Conservation (phyloP, 1,139 yeast genomes). For the Komagataea norvegica region DNA sequence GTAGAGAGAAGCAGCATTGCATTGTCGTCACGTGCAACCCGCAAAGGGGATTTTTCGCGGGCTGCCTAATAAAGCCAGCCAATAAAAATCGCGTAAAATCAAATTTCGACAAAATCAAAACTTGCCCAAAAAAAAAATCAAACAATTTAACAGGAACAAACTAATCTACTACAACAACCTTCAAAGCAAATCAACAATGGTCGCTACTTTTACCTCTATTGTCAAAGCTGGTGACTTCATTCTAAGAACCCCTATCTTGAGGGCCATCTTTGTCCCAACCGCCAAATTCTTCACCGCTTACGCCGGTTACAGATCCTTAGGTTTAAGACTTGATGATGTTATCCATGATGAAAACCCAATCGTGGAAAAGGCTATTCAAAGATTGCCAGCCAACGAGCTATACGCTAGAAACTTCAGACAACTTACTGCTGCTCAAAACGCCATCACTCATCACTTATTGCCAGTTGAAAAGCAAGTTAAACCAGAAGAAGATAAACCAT, state of each 20-base stretch:
- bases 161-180: no score
- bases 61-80: no score
- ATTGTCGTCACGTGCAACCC: conserved; percentile 2
- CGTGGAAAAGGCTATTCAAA: conserved; percentile 79
- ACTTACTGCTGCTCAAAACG: conserved; percentile 84
- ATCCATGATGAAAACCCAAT: conserved; percentile 82
- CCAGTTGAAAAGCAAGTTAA: conserved; percentile 76
- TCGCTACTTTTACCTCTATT: conserved; percentile 64
- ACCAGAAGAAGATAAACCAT: conserved; percentile 80
- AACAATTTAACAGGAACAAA: neutral
- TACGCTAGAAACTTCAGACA: conserved; percentile 92
- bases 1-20: no score
- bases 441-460: conserved; percentile 78
- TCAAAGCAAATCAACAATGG: conserved; percentile 3
- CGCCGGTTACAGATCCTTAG: conserved; percentile 92
- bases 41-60: conserved; percentile 4
- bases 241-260: conserved; percentile 72
- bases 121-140: conserved; percentile 1
- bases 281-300: conserved; percentile 68
- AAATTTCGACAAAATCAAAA: conserved; percentile 11
- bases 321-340: conserved; percentile 84
- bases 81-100: conserved; percentile 18
- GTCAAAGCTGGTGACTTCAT: conserved; percentile 80
- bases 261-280: conserved; percentile 71
- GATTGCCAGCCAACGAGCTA: conserved; percentile 78